A percentile compares a stretch with the other conserved stretches of the same genome.
phyloP scores from a whole-genome alignment of 2,329 filamentous ascomycete genomes.

The Neoascochyta sp. region DNA sequence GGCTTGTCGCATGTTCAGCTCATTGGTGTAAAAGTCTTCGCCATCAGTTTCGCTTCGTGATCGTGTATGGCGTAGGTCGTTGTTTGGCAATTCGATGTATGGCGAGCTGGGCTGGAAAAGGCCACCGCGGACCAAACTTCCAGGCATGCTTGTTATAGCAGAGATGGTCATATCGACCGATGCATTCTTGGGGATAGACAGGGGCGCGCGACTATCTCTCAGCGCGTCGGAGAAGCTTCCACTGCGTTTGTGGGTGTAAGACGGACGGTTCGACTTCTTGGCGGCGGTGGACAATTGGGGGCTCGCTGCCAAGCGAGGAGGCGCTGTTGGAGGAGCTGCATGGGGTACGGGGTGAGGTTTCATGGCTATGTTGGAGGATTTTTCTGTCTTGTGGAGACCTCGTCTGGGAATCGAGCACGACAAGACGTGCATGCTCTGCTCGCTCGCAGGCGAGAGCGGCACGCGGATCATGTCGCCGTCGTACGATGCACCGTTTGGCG shows the following conservation, averaged over 20 bases:
- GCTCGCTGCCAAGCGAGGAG: conserved; percentile 27
- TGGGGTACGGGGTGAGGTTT: conserved; percentile 39
- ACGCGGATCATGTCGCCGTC: conserved; percentile 31
- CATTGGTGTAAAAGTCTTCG: conserved; percentile 21
- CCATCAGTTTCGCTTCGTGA: conserved; percentile 33
- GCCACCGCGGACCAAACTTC: conserved; percentile 83
- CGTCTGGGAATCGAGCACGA: conserved; percentile 59
- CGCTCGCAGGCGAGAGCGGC: conserved; percentile 45
- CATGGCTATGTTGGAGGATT: conserved; percentile 38
- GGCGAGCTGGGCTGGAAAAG: conserved; percentile 78
- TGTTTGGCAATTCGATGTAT: conserved; percentile 60
- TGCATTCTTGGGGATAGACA: conserved; percentile 47
- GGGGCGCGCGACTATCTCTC: conserved; percentile 60
- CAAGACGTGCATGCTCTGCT: conserved; percentile 54
- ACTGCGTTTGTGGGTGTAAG: conserved; percentile 69
- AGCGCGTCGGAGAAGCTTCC: conserved; percentile 84
- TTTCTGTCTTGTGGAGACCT: conserved; percentile 30
- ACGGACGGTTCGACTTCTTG: conserved; percentile 25
- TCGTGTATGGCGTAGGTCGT: conserved; percentile 25
- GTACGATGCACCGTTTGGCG: conserved; percentile 32
- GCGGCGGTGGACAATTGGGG: conserved; percentile 25
- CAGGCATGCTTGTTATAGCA: conserved; percentile 65
- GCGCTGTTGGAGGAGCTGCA: conserved; percentile 16
- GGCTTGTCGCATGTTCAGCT: conserved; percentile 20
- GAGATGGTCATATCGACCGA: conserved; percentile 45